Evolutionary conservation across 106 monocot genomes (phyloP), one percentile per base, ranked within the genome.

Genomic region (Apostasia ramifera): DNA sequence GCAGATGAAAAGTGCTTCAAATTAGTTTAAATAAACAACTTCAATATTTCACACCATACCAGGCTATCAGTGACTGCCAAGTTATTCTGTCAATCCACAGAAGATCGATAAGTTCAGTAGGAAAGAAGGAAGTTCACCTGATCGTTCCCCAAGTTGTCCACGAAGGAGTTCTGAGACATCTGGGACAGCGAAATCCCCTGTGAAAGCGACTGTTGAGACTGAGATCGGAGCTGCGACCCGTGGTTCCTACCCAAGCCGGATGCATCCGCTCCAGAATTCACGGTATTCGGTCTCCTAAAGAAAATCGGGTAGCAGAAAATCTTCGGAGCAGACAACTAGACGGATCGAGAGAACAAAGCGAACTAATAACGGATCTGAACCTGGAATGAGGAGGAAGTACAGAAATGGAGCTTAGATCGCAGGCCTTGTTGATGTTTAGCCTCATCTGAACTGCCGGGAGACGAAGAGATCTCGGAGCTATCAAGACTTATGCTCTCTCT

Each of bases 391-490:
- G 97, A 47, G 98, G 98, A 59, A 98, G 82, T 42, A 93, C 93
- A 67, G 98, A 90, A 71, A 98, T 93, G 67, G 98, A 92, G 74
- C 77, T 88, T 11, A 98, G 87, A 82, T 98, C 98, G 85, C 83
- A 93, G 54, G 87, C 98, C 74, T 90, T 98, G 81, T 93, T 98
- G 73, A 98, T 98, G 66, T 87, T 90, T 41, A 98, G 69, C 79
- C 81, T 98, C 93, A 88, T 90, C 71, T 13, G 74, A 56, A 44
- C 54, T 54, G 14, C 4, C 9, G 39, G 11, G 26, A 5, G 55
- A 2, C 42, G 68, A 46, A 45, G 2, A 48, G 64, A 55, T 65
- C 48, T 59, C 53, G 51, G 37, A 0, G 61, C 14, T 57, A 37
- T 11, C 2, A 42, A 42, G 37, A 1, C 3, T 61, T 3, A 15